Evolutionary conservation across 495 filamentous ascomycete genomes (phyloP), one percentile per base, ranked within the genome.

Genomic region (Penicillium ochrochloron): DNA sequence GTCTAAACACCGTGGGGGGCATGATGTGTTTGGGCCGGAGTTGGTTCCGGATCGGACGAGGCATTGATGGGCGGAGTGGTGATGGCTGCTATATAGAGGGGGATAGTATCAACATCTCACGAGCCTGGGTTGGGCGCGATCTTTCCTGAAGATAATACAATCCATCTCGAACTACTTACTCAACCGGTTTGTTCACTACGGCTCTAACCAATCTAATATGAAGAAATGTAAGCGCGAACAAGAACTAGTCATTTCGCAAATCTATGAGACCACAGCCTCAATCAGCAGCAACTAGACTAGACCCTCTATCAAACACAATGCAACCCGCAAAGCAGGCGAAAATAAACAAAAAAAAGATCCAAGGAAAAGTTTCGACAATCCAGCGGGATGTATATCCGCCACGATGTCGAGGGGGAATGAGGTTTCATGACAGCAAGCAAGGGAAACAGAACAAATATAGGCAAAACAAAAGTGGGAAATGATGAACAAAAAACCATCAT

Each of bases 1-100:
- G 46, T 61, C 70, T 60, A 57, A 62, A 19, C 56, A 61, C 41
- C 53, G 60, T 33, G 62, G 66, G 41, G 46, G 54, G 17, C 61
- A 73, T 11, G 77, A 80, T 75, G 69, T 81, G 27, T 82, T 81
- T 63, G 80, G 80, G 6, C 73, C 73, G 2, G 78, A 79, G 46
- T 59, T 82, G 59, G 78, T 80, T 15, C 70, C 66, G 55, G 72
- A 78, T 53, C 66, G 78, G 58, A 78, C 70, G 4, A 80, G 75
- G 66, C 66, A 74, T 50, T 67, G 55, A 59, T 56, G 9, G 10
- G 9, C 5, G 7, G 15, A 5, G 17, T 55, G 31, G 17, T 33
- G 53, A n/a, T n/a, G 12, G 48, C 25, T 29, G 14, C 44, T 31
- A n/a, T 29, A n/a, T 52, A 31, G 48, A 2, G 10, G 12, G 29